Evolutionary conservation across 1,284 basidiomycete genomes (phyloP).

Genomic region (Coniferiporia sulphurascens): DNA sequence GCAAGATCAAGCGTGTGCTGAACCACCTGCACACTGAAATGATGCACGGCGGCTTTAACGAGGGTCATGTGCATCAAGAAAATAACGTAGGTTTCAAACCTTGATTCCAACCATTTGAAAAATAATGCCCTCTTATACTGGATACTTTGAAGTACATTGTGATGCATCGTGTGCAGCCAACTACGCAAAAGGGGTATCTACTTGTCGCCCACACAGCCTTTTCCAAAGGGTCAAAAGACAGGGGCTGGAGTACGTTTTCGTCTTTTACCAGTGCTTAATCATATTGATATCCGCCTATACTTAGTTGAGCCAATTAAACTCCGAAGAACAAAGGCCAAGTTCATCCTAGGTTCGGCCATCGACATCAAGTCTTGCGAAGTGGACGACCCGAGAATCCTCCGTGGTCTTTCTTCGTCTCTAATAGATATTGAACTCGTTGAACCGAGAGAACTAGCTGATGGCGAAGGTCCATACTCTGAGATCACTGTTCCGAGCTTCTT

Average conservation of each 20-base stretch:
- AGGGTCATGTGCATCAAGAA: conserved; percentile 94
- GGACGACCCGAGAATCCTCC: conserved; percentile 55
- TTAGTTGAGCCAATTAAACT: conserved; percentile 81
- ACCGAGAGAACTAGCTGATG: conserved; percentile 53
- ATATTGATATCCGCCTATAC: conserved; percentile 3
- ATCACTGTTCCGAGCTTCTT: conserved; percentile 81
- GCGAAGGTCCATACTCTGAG: conserved; percentile 69
- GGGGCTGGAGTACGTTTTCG: conserved; percentile 60
- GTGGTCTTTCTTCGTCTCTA: conserved; percentile 71
- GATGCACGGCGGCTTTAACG: conserved; percentile 74
- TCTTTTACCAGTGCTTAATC: conserved; percentile 18
- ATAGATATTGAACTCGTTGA: conserved; percentile 55
- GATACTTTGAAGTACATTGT: conserved; percentile 70
- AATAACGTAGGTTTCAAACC: conserved; percentile 63
- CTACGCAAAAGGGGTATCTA: conserved; percentile 87
- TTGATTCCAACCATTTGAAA: background rate
- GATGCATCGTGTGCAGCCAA: conserved; percentile 84
- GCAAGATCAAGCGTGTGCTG: conserved; percentile 75
- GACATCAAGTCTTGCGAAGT: conserved; percentile 61
- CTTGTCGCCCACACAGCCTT: conserved; percentile 90
- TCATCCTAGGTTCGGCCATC: conserved; percentile 75
- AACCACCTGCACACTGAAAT: conserved; percentile 89
- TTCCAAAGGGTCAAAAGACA: conserved; percentile 69
- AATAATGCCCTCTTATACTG: background rate
- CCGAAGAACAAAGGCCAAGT: conserved; percentile 71